These are phyloP conservation scores for Erysimum pusillum DNA, from an alignment of 441 rosid species.

Conservation along the genomic window DNA sequence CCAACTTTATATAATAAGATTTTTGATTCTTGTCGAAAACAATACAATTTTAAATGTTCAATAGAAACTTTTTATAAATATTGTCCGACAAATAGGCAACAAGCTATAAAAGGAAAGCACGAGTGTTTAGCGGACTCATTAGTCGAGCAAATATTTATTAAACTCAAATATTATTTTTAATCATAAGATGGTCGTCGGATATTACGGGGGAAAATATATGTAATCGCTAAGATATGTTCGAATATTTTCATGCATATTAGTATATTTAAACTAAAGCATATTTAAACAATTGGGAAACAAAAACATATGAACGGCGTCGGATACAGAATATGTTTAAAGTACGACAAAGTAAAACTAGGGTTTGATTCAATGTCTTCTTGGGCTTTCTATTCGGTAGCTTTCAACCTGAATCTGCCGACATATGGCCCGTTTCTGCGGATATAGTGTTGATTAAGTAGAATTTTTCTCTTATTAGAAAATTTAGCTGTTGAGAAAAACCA, in stretches of 20 bases:
- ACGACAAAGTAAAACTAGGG: conserved; percentile 14
- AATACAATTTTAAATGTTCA: neutral
- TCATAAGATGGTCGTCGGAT: conserved; percentile 34
- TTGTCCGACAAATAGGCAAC: conserved; percentile 40
- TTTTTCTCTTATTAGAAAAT: neutral
- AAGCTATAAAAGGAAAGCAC: conserved; percentile 46
- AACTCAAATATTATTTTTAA: neutral
- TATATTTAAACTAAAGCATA: too few species aligned
- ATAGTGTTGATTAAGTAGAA: conserved; percentile 1
- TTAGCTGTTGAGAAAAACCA: conserved; percentile 15
- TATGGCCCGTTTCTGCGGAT: conserved; percentile 23
- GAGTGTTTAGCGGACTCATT: conserved; percentile 45
- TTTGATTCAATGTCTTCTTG: neutral
- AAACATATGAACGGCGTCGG: conserved; percentile 23
- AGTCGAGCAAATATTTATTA: conserved; percentile 27
- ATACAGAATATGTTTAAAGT: conserved; percentile 14
- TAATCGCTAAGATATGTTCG: conserved; percentile 30
- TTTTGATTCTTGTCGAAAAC: conserved; percentile 12
- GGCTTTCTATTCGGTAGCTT: conserved; percentile 25
- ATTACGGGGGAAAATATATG: neutral
- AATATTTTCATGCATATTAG: conserved; percentile 31
- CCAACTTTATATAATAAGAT: too few species aligned
- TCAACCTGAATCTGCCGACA: conserved; percentile 31
- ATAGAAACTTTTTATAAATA: neutral
- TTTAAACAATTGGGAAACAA: neutral